Percentiles rank a stretch among this genome's conserved stretches.
Conservation (phyloP, 805 yeast species). For the Candida berthetii region DNA sequence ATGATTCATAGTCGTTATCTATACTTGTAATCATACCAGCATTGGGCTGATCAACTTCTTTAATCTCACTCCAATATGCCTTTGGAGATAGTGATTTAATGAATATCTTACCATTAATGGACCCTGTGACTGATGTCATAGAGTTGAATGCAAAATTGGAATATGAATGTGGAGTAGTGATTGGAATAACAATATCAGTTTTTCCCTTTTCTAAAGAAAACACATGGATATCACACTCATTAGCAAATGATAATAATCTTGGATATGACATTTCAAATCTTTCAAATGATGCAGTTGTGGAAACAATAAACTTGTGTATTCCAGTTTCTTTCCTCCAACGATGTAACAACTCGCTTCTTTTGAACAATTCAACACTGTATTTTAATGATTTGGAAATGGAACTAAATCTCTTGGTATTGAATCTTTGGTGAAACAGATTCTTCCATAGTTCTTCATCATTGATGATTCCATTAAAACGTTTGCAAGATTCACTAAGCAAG, state of each 20-base stretch:
- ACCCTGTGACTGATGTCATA: constrained; percentile 12
- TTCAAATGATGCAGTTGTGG: constrained; percentile 5
- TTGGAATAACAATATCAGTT: constrained; percentile 11
- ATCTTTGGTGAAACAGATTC: constrained; percentile 24
- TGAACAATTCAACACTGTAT: constrained; percentile 27
- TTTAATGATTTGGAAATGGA: constrained; percentile 26
- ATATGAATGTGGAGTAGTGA: constrained; percentile 12
- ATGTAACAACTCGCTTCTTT: constrained; percentile 18
- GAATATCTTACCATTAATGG: constrained; percentile 11
- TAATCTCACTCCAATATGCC: constrained; percentile 8
- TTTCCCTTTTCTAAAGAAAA: constrained; percentile 9
- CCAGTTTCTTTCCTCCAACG: constrained; percentile 13
- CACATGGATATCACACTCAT: constrained; percentile 11
- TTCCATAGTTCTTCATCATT: constrained; percentile 38
- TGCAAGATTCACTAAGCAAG: constrained; percentile 24
- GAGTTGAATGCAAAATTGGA: constrained; percentile 9
- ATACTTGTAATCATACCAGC: constrained; percentile 9
- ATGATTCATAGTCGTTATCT: constrained; percentile 8
- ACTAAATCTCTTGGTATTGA: constrained; percentile 26
- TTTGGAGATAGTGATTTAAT: constrained; percentile 10
- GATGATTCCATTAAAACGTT: constrained; percentile 20
- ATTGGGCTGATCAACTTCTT: constrained; percentile 6
- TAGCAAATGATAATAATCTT: constrained; percentile 7
- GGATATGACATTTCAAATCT: constrained; percentile 12
- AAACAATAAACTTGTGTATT: constrained; percentile 4